phyloP scores from a whole-genome alignment of 192 early-diverging fungal genomes.

The Mycoemilia scoparia region DNA sequence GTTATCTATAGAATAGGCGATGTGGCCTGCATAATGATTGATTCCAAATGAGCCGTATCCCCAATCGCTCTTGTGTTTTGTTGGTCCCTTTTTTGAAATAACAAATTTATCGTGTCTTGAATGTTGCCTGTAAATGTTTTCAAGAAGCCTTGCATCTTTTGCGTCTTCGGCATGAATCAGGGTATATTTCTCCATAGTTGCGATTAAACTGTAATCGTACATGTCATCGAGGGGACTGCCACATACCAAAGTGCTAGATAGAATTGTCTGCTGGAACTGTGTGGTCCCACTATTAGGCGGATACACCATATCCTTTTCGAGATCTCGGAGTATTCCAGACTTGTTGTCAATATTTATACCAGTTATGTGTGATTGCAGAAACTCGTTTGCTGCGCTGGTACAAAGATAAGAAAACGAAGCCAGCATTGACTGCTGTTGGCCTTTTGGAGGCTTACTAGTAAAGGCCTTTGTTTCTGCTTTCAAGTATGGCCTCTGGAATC shows the following conservation, averaged over 20 bases:
- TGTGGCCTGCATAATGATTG: constrained; percentile 47
- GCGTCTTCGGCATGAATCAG: constrained; percentile 22
- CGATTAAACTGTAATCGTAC: constrained; percentile 9
- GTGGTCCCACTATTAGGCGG: too few relatives aligned
- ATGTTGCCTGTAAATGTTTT: constrained; percentile 13
- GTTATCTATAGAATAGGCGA: constrained; percentile 61
- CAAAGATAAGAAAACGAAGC: constrained; percentile 48
- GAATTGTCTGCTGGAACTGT: too few relatives aligned
- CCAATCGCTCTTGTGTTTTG: constrained; percentile 9
- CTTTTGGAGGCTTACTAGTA: neutral
- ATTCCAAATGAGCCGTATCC: constrained; percentile 43
- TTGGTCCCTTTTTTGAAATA: constrained; percentile 5
- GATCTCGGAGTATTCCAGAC: constrained; percentile 10
- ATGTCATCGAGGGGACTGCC: constrained; percentile 7
- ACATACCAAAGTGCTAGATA: too few relatives aligned
- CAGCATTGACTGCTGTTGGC: constrained; percentile 1
- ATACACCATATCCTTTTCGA: constrained; percentile 15
- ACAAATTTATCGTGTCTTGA: constrained; percentile 12
- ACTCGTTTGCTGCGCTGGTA: constrained; percentile 47
- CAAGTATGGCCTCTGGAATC: constrained; percentile 27
- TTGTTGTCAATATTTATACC: constrained; percentile 16
- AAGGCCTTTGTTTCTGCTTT: neutral
- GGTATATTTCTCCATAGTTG: constrained; percentile 12
- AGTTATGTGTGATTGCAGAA: constrained; percentile 28
- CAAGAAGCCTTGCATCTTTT: constrained; percentile 41